phyloP scores from a whole-genome alignment of 768 basidiomycete species.

The Leccinum imitatum region DNA sequence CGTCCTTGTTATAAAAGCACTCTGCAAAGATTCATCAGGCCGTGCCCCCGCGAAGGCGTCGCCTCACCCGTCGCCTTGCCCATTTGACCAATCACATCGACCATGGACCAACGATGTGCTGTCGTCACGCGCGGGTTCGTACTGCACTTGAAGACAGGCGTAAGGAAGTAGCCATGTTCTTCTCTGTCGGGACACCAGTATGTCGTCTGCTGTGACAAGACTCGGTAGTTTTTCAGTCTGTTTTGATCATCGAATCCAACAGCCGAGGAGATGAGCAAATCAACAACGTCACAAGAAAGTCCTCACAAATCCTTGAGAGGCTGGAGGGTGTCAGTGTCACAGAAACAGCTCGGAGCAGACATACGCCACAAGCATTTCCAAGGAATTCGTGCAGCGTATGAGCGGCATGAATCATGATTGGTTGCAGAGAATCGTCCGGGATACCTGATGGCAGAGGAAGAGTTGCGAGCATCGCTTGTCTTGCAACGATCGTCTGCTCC shows the following conservation, averaged over 20 bases:
- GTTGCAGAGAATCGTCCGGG: slow-evolving; percentile 65
- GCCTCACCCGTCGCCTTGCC: slow-evolving; percentile 59
- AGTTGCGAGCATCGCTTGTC: slow-evolving; percentile 54
- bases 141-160: slow-evolving; percentile 72
- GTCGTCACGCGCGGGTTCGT: slow-evolving; percentile 76
- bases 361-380: slow-evolving; percentile 54
- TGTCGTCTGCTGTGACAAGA: slow-evolving; percentile 66
- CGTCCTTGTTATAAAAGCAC: slow-evolving; percentile 80
- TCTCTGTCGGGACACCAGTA: slow-evolving; percentile 81
- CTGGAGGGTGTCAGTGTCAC: slow-evolving; percentile 35
- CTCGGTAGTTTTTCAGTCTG: slow-evolving; percentile 66
- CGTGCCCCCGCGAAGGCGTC: background rate
- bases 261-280: background rate
- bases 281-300: background rate
- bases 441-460: slow-evolving; percentile 65
- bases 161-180: slow-evolving; percentile 78
- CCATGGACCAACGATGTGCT: slow-evolving; percentile 69
- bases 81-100: slow-evolving; percentile 63
- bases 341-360: slow-evolving; percentile 18
- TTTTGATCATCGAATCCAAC: background rate
- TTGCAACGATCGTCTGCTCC: slow-evolving; percentile 47
- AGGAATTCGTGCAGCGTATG: slow-evolving; percentile 72
- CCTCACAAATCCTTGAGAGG: slow-evolving; percentile 57
- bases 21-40: slow-evolving; percentile 41
- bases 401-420: slow-evolving; percentile 63